These are phyloP conservation scores for Clarireedia sp. DNA, from an alignment of 2,329 filamentous ascomycete genomes.

Conservation along the genomic window DNA sequence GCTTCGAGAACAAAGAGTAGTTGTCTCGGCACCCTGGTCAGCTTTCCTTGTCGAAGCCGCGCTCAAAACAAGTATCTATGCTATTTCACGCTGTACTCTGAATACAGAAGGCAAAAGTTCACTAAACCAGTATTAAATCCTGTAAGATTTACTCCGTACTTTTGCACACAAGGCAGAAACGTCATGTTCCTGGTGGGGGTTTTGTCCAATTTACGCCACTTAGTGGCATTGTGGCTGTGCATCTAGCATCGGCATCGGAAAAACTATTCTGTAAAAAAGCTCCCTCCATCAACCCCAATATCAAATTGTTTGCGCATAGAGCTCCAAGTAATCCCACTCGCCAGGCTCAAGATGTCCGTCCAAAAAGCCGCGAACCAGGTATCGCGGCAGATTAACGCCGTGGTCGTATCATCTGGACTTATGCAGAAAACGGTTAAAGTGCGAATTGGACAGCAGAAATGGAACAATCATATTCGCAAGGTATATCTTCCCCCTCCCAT, in stretches of 20 bases:
- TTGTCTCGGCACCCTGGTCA: background rate
- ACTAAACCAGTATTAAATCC: too few relatives aligned
- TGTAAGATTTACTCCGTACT: too few relatives aligned
- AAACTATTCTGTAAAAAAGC: background rate
- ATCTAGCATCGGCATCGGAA: background rate
- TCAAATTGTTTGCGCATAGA: background rate
- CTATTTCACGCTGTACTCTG: too few relatives aligned
- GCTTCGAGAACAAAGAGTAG: background rate
- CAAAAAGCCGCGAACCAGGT: background rate
- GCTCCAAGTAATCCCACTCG: background rate
- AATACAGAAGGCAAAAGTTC: too few relatives aligned
- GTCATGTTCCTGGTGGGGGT: slow-evolving; percentile 3
- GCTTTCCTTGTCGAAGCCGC: background rate
- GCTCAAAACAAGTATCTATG: background rate
- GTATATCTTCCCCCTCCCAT: slow-evolving; percentile 34
- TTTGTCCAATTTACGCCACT: background rate
- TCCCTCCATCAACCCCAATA: background rate
- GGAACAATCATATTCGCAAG: slow-evolving; percentile 67
- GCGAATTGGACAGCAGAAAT: slow-evolving; percentile 60
- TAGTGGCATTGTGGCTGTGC: background rate
- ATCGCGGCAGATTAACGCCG: slow-evolving; percentile 28
- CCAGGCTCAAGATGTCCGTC: background rate
- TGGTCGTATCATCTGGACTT: slow-evolving; percentile 69
- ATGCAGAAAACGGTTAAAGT: slow-evolving; percentile 78
- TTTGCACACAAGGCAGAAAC: background rate